Conservation (phyloP, 176 grass and related monocot genomes). For the Raddia distichophylla region DNA sequence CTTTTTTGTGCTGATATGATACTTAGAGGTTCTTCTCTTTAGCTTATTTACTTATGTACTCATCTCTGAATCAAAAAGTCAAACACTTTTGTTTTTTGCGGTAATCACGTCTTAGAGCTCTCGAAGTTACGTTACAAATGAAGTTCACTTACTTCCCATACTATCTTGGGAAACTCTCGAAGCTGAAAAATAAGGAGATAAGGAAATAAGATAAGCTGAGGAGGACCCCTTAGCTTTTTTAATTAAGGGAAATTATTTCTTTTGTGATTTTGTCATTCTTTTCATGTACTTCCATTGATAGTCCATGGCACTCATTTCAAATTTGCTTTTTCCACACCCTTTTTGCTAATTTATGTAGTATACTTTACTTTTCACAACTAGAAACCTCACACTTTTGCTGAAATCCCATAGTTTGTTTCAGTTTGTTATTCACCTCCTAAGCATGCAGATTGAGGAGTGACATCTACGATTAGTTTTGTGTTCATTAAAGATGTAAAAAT, state of each 20-base stretch:
- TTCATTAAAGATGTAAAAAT: not conserved
- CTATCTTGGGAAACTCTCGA: too few relatives aligned
- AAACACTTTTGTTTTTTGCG: too few relatives aligned
- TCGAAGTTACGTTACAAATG: too few relatives aligned
- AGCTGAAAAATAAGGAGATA: too few relatives aligned
- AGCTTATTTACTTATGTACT: too few relatives aligned
- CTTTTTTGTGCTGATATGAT: not conserved
- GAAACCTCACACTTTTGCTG: not conserved
- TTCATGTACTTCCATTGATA: not conserved
- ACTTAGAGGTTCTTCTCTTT: not conserved
- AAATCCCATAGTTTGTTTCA: not conserved
- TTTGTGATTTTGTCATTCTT: not conserved
- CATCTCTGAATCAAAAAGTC: too few relatives aligned
- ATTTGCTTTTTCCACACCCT: not conserved
- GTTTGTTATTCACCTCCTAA: not conserved
- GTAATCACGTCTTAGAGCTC: too few relatives aligned
- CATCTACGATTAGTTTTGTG: not conserved
- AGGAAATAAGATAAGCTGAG: too few relatives aligned
- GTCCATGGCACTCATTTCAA: not conserved
- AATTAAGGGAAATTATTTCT: too few relatives aligned
- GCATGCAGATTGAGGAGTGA: not conserved
- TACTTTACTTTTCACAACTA: not conserved
- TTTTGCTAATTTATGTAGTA: not conserved
- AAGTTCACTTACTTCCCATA: too few relatives aligned
- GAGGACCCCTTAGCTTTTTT: too few relatives aligned